Base-by-base conservation (phyloP, 2,329 filamentous ascomycete species). In the Neofusicoccum ribis region DNA sequence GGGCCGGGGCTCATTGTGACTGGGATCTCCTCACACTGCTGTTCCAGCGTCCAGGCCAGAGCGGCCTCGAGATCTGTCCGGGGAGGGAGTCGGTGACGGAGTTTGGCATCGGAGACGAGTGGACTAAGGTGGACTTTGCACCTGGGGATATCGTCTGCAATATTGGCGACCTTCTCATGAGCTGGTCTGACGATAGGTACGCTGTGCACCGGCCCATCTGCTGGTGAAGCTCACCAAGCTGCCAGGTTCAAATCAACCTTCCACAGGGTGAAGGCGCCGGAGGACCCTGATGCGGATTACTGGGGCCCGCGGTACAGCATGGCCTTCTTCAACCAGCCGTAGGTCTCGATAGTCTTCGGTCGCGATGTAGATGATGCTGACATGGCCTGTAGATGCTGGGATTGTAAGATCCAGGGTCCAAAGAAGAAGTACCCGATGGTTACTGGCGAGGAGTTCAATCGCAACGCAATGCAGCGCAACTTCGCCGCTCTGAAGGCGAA, bases 151-250 rank as follows among this genome's bases (percentile, higher is more conserved):
- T 88, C 64, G 84, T 90, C 8, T 89, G 87, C 74, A 89, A 89
- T 69, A 87, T 89, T 67, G 88, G 88, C 3, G 87, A 90, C 71
- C 77, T 89, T 63, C 78, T 90, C 15, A 89, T 90, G 88, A 84
- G 80, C 47, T 89, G 87, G 86, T 86, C 82, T 34, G 87, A 89
- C 71, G 88, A 89, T 27, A 60, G 56, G 56, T 59, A 47, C 11
- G 27, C 1, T 17, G 11, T 23, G 9, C 5, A 47, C 14, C 2
- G 14, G 20, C 12, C 4, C 17, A 2, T 27, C n/a, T 5, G n/a
- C n/a, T 9, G 20, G 5, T 8, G 23, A 17, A 44, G n/a, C 6
- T 44, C 2, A 44, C 73, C 20, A 2, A n/a, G 17, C 27, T 1
- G 11, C 6, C 31, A 82, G 86, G 20, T 89, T 89, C 79, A 89